Evolutionary conservation across 2,329 filamentous ascomycete genomes (phyloP).

Genomic region (Colletotrichum godetiae): DNA sequence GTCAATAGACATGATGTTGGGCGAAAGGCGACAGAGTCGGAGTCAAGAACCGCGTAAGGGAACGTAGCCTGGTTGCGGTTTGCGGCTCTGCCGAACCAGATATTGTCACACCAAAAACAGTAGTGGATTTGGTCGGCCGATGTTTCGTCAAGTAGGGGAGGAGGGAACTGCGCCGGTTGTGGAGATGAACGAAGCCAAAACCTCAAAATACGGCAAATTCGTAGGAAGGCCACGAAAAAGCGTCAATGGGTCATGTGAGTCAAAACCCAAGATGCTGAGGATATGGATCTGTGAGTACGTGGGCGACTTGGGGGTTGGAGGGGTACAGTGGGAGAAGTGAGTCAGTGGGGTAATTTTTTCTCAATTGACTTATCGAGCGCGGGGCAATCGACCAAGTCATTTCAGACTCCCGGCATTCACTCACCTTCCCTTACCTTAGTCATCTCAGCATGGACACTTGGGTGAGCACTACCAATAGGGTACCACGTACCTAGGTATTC

Average conservation of each 20-base stretch:
- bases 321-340: constrained; percentile 27
- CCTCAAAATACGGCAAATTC: not conserved
- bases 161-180: not conserved
- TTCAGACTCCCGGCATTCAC: not conserved
- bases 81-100: not conserved
- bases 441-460: not conserved
- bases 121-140: not conserved
- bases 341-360: constrained; percentile 36
- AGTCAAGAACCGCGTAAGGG: not conserved
- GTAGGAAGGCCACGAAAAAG: not conserved
- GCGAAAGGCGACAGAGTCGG: not conserved
- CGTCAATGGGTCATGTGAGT: constrained; percentile 1
- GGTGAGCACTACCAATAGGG: no score
- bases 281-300: constrained; percentile 2
- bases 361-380: constrained; percentile 25
- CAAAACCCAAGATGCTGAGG: not conserved
- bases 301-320: constrained; percentile 12
- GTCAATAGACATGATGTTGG: constrained; percentile 79
- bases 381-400: constrained; percentile 13
- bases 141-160: constrained; percentile 8
- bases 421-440: not conserved
- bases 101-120: constrained; percentile 2
- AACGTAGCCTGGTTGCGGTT: not conserved
- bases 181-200: not conserved
- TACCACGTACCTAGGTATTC: no score